Evolutionary conservation across 1,284 basidiomycete genomes (phyloP), one percentile per base, ranked within the genome.

Genomic region (Puccinia triticina): DNA sequence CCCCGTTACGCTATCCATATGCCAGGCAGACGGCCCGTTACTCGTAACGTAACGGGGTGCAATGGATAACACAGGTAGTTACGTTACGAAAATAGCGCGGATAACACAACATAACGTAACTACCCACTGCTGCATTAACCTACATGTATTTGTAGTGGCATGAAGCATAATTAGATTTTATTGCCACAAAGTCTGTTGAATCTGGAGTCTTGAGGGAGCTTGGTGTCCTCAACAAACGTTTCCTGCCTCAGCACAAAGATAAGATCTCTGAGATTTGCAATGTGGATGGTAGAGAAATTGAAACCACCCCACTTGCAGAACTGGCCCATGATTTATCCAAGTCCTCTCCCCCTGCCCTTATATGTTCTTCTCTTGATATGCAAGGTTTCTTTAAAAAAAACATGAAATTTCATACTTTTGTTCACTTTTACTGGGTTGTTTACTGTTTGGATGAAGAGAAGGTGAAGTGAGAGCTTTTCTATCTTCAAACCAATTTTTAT

Each of bases 211-310:
- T 29, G 40, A 90, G 92, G 83, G 88, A 88, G 55, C 88, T 93
- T n/a, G 90, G 91, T 69, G 91, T 93, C 7, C 92, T 94, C 84
- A 92, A 95, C 84, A 91, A 93, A 78, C 91, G 92, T 85, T 89
- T 95, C 1, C 89, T 94, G 12, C 93, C 94, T 0, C 87, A 85
- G 91, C 79, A 90, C 88, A 29, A 74, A 37, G 67, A 37, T 21
- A 71, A 75, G 37, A 53, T 26, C 12, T 5, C 3, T 75, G 46
- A 50, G 18, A 2, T 32, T 77, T 89, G 88, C 10, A 82, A 83
- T 46, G 83, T 73, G 29, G 53, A 83, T 55, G 83, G 80, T 29
- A 64, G 80, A 71, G 46, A 67, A 46, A 46, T 83, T 16, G 53
- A 69, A 0, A 21, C 57, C 11, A 29, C 32, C 14, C 72, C 81